phyloP scores from a whole-genome alignment of 805 yeast species.

The Metschnikowia koreensis region DNA sequence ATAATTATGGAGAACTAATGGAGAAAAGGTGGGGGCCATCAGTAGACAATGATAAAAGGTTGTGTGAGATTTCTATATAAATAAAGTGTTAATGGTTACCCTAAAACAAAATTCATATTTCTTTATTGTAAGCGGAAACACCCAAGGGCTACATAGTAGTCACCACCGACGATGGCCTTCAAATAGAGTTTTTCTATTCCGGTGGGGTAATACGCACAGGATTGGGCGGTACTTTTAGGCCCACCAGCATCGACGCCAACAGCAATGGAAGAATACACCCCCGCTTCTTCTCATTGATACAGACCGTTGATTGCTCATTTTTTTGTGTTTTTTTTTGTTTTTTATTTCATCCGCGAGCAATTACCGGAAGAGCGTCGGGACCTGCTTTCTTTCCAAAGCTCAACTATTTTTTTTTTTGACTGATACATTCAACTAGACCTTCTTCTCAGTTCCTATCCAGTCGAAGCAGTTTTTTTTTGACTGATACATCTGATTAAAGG shows the following conservation, averaged over 20 bases:
- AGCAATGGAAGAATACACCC: neutral
- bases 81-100: neutral
- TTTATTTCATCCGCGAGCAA: too few relatives aligned
- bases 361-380: too few relatives aligned
- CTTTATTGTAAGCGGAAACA: too few relatives aligned
- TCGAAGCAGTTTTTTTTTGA: too few relatives aligned
- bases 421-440: too few relatives aligned
- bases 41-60: neutral
- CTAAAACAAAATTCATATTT: neutral
- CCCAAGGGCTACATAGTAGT: too few relatives aligned
- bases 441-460: too few relatives aligned
- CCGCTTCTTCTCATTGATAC: neutral
- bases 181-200: neutral
- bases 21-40: constrained; percentile 5
- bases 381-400: too few relatives aligned
- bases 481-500: too few relatives aligned
- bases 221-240: neutral
- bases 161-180: neutral
- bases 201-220: neutral
- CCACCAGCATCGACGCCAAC: neutral
- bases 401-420: too few relatives aligned
- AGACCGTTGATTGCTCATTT: neutral
- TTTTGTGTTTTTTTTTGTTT: too few relatives aligned
- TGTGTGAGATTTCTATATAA: too few relatives aligned
- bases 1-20: neutral